These are phyloP conservation scores for Baorangia bicolor DNA, from an alignment of 768 basidiomycete genomes.

Conservation along the genomic window DNA sequence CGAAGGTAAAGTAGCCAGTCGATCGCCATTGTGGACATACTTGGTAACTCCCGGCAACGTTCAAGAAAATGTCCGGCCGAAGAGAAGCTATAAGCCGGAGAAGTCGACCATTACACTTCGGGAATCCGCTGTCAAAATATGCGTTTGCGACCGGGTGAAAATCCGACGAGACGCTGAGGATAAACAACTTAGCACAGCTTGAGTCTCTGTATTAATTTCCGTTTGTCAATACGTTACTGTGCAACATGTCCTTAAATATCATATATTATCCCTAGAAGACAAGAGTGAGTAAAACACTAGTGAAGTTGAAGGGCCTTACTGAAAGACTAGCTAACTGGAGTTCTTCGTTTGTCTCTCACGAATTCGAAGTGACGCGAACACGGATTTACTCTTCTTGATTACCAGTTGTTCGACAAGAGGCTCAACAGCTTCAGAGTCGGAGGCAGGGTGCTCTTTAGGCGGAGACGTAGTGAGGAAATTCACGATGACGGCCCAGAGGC, in stretches of 20 bases:
- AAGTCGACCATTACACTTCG: background rate
- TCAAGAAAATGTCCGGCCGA: constrained; percentile 1
- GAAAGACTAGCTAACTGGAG: background rate
- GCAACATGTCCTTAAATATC: background rate
- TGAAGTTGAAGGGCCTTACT: background rate
- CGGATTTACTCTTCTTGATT: constrained; percentile 26
- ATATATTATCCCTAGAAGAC: constrained; percentile 2
- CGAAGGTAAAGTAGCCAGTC: background rate
- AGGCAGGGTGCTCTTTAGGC: constrained; percentile 39
- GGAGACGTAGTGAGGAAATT: constrained; percentile 60
- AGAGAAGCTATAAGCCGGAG: background rate
- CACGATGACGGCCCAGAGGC: constrained; percentile 66
- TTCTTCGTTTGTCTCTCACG: constrained; percentile 12
- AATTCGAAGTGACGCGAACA: constrained; percentile 25
- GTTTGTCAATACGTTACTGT: background rate
- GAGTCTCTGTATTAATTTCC: background rate
- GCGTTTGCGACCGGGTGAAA: background rate
- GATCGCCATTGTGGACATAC: background rate
- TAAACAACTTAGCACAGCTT: background rate
- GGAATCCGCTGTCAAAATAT: background rate
- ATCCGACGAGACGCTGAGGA: background rate
- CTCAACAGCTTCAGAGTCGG: constrained; percentile 13
- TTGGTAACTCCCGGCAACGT: background rate
- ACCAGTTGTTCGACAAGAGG: background rate
- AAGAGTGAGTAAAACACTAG: background rate